Conservation (phyloP, 2,329 filamentous ascomycete species). For the Claviceps purpurea region DNA sequence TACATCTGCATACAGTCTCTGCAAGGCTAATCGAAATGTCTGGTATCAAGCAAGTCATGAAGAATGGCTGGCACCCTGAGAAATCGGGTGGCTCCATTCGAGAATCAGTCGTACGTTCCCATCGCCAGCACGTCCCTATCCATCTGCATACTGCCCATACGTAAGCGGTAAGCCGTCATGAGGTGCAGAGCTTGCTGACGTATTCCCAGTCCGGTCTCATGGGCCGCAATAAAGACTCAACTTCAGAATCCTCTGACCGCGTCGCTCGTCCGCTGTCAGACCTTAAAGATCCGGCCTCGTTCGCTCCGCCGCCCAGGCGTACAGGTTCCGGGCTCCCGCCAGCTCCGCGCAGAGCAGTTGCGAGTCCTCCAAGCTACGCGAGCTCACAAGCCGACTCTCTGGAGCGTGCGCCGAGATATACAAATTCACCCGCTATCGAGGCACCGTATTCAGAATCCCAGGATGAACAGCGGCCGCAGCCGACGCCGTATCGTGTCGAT, state of each 20-base stretch:
- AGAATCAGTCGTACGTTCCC: conserved; percentile 27
- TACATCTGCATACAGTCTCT: too few relatives aligned
- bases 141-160: neutral
- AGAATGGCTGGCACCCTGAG: conserved; percentile 40
- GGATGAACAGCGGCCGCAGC: conserved; percentile 28
- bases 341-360: conserved; percentile 16
- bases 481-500: conserved; percentile 54
- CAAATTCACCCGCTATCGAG: neutral
- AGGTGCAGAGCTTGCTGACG: conserved; percentile 1
- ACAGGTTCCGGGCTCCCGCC: conserved; percentile 22
- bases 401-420: conserved; percentile 23
- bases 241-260: conserved; percentile 16
- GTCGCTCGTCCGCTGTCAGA: conserved; percentile 49
- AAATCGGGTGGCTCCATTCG: conserved; percentile 24
- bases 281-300: conserved; percentile 63
- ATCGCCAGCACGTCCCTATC: neutral
- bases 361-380: conserved; percentile 21
- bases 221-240: conserved; percentile 24
- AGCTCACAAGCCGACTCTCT: conserved; percentile 14
- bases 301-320: conserved; percentile 68
- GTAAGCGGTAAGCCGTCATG: too few relatives aligned
- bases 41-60: conserved; percentile 33
- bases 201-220: conserved; percentile 30
- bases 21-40: conserved; percentile 20
- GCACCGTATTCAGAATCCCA: neutral